phyloP scores from a whole-genome alignment of 306 rosid species.

The Myrica gale region DNA sequence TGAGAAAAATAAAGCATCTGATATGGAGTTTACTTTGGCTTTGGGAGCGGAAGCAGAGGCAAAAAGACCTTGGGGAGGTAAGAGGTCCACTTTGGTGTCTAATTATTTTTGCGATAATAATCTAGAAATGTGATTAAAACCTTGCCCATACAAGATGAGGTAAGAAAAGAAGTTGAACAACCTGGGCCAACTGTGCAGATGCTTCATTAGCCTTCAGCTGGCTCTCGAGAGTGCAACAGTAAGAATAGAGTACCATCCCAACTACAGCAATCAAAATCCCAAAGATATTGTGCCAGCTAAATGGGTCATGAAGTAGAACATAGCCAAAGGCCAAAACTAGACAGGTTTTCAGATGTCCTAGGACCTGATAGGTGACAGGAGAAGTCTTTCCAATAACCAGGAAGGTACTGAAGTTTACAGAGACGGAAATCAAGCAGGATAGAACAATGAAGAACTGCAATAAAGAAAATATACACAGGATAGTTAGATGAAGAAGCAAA shows the following conservation, averaged over 20 bases:
- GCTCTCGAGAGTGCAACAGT: slow-evolving; percentile 58
- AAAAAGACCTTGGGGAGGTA: not conserved
- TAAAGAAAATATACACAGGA: not conserved
- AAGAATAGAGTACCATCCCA: slow-evolving; percentile 87
- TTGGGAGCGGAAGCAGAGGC: not conserved
- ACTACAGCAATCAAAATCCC: slow-evolving; percentile 78
- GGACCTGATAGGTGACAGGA: slow-evolving; percentile 91
- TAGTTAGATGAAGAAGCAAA: slow-evolving; percentile 6
- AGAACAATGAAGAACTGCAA: slow-evolving; percentile 68
- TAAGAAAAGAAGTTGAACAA: slow-evolving; percentile 27
- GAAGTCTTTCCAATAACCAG: slow-evolving; percentile 96
- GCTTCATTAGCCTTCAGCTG: slow-evolving; percentile 66
- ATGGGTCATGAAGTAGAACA: slow-evolving; percentile 75
- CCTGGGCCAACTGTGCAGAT: slow-evolving; percentile 48
- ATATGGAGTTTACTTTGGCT: not conserved
- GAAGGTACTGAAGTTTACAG: slow-evolving; percentile 93
- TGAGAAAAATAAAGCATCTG: not conserved
- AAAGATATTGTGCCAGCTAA: slow-evolving; percentile 75
- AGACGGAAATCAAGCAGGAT: slow-evolving; percentile 82
- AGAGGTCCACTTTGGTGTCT: not conserved
- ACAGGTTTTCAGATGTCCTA: slow-evolving; percentile 94
- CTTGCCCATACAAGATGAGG: not conserved
- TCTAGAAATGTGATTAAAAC: not conserved
- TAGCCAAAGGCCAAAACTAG: slow-evolving; percentile 89
- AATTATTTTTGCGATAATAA: not conserved